Conservation (phyloP, 2,329 filamentous ascomycete genomes). For the Colletotrichum eremochloae region DNA sequence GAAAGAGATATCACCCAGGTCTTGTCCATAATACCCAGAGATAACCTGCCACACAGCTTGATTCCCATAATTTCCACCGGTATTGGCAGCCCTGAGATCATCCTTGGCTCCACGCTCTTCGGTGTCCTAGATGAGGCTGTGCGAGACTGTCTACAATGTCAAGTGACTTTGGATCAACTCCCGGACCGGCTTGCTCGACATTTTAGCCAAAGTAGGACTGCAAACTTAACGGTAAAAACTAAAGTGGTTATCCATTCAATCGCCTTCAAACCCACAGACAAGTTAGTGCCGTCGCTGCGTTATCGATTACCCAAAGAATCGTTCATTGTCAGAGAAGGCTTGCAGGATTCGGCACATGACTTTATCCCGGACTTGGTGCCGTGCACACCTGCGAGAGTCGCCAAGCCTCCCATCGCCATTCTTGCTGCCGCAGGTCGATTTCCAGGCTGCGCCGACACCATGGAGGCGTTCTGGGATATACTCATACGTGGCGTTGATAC, state of each 20-base stretch:
- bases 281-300: not conserved
- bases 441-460: slow-evolving; percentile 53
- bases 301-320: not conserved
- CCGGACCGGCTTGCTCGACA: slow-evolving; percentile 9
- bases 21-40: not conserved
- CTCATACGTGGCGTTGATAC: slow-evolving; percentile 45
- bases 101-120: not conserved
- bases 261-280: slow-evolving; percentile 12
- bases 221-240: no score
- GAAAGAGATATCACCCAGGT: not conserved
- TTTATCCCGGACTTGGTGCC: no score
- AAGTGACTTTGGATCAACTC: slow-evolving; percentile 10
- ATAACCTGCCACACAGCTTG: no score
- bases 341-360: no score
- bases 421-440: slow-evolving; percentile 58
- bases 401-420: slow-evolving; percentile 49
- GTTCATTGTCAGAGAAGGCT: not conserved
- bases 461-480: slow-evolving; percentile 53
- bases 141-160: slow-evolving; percentile 8
- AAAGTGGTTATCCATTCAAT: slow-evolving; percentile 2
- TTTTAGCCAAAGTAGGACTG: no score
- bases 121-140: not conserved
- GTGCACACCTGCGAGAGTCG: no score
- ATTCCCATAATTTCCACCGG: slow-evolving; percentile 1
- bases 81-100: no score